Evolutionary conservation across 768 basidiomycete species (phyloP).

Genomic region (Calvatia gigantea): DNA sequence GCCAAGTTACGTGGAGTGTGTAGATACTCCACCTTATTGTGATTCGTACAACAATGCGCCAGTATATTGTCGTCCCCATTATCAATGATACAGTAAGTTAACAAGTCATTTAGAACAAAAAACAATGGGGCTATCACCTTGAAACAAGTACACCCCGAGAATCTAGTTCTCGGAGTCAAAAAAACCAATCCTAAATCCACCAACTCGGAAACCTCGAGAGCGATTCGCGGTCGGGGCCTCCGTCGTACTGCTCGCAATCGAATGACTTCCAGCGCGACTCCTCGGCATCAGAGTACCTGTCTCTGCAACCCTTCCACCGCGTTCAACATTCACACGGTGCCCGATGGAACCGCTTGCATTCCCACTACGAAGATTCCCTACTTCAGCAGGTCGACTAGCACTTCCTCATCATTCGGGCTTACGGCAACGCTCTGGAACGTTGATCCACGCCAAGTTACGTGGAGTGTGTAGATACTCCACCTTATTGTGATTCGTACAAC

Average conservation of each 20-base stretch:
- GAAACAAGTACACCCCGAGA: not conserved
- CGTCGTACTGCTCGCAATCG: slow-evolving; percentile 1
- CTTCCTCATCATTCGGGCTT: too few relatives aligned
- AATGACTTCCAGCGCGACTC: slow-evolving; percentile 11
- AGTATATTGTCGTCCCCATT: slow-evolving; percentile 7
- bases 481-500: slow-evolving; percentile 4
- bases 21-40: not conserved
- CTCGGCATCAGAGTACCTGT: slow-evolving; percentile 37
- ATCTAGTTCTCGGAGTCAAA: slow-evolving; percentile 11
- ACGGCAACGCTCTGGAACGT: too few relatives aligned
- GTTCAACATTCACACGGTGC: slow-evolving; percentile 56
- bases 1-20: not conserved
- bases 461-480: not conserved
- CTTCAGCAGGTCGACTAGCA: too few relatives aligned
- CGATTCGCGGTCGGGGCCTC: slow-evolving; percentile 6
- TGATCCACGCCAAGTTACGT: slow-evolving; percentile 8
- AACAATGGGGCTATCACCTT: slow-evolving; percentile 9
- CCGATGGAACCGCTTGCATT: slow-evolving; percentile 39
- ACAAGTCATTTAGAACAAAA: not conserved
- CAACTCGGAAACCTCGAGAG: slow-evolving; percentile 3
- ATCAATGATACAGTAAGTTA: slow-evolving; percentile 13
- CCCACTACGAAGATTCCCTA: slow-evolving; percentile 28
- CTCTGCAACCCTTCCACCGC: slow-evolving; percentile 68
- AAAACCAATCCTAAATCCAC: slow-evolving; percentile 9
- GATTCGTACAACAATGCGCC: not conserved